phyloP scores from a whole-genome alignment of 495 filamentous ascomycete species.

The Diplogelasinospora grovesii region DNA sequence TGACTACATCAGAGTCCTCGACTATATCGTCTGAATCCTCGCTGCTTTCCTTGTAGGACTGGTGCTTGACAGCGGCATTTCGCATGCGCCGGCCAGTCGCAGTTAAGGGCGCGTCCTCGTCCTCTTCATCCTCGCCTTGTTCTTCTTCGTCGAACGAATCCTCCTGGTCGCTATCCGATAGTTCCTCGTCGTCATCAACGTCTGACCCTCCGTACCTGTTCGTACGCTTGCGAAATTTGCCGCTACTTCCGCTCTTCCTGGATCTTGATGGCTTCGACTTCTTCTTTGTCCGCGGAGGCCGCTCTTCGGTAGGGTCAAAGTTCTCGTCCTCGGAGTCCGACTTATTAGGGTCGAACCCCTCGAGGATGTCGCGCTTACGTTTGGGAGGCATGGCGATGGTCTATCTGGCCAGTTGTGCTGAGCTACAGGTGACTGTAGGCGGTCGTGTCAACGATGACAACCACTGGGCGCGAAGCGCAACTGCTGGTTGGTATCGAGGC shows the following conservation, averaged over 20 bases:
- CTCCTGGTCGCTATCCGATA: slow-evolving; percentile 49
- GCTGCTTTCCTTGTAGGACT: slow-evolving; percentile 42
- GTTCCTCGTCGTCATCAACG: slow-evolving; percentile 60
- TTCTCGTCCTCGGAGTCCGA: slow-evolving; percentile 82
- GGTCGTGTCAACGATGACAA: too few relatives aligned
- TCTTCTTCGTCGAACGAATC: slow-evolving; percentile 50
- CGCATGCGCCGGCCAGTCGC: slow-evolving; percentile 66
- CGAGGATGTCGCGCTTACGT: slow-evolving; percentile 52
- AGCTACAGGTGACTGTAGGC: too few relatives aligned
- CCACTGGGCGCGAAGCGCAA: too few relatives aligned
- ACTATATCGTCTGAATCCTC: slow-evolving; percentile 32
- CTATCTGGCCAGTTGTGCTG: too few relatives aligned
- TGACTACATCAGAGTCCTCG: slow-evolving; percentile 26
- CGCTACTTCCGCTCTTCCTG: slow-evolving; percentile 21
- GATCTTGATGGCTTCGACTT: slow-evolving; percentile 29
- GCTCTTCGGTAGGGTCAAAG: slow-evolving; percentile 49
- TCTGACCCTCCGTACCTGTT: slow-evolving; percentile 54
- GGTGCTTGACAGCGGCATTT: slow-evolving; percentile 47
- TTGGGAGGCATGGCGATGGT: slow-evolving; percentile 46
- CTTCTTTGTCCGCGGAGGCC: slow-evolving; percentile 38
- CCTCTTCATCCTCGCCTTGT: slow-evolving; percentile 57
- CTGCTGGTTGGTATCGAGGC: too few relatives aligned
- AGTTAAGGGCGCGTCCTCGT: slow-evolving; percentile 52
- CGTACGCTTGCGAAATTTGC: slow-evolving; percentile 39
- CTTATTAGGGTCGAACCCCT: slow-evolving; percentile 71